A percentile compares a stretch with the other conserved stretches of the same genome.
Evolutionary conservation across 73 alveolate species (phyloP).

Genomic region (Paramecium pentaurelia): DNA sequence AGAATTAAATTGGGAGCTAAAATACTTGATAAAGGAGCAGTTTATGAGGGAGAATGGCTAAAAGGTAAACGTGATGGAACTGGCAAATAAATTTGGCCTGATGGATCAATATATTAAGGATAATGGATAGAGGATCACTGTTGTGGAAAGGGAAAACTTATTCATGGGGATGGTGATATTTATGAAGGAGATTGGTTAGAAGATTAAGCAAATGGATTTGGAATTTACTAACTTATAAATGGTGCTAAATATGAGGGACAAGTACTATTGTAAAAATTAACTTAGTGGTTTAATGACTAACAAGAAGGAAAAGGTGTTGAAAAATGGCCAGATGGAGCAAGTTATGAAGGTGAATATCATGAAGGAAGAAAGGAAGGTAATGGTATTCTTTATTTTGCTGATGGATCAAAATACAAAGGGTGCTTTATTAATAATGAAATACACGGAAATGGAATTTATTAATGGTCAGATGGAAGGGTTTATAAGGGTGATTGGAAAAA

Average conservation of each 20-base stretch:
- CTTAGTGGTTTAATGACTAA: not conserved
- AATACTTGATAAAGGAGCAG: conserved; percentile 1
- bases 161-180: conserved; percentile 72
- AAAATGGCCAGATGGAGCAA: conserved; percentile 54
- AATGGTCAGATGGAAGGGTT: conserved; percentile 68
- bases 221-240: conserved; percentile 65
- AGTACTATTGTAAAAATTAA: not conserved
- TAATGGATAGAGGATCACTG: conserved; percentile 71
- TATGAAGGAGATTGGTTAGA: conserved; percentile 74
- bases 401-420: conserved; percentile 48
- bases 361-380: conserved; percentile 57
- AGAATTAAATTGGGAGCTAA: not conserved
- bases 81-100: conserved; percentile 75
- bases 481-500: conserved; percentile 72
- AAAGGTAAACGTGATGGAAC: conserved; percentile 72
- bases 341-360: conserved; percentile 42
- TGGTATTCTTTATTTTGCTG: conserved; percentile 62
- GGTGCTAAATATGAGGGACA: conserved; percentile 75
- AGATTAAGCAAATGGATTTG: conserved; percentile 74
- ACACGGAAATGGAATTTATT: conserved; percentile 57
- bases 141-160: conserved; percentile 72
- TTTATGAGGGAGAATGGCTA: conserved; percentile 72
- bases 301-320: conserved; percentile 48
- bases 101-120: conserved; percentile 79
- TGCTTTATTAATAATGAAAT: not conserved